Evolutionary conservation across 2,329 filamentous ascomycete genomes (phyloP).

Genomic region (Diplodia sapinea): DNA sequence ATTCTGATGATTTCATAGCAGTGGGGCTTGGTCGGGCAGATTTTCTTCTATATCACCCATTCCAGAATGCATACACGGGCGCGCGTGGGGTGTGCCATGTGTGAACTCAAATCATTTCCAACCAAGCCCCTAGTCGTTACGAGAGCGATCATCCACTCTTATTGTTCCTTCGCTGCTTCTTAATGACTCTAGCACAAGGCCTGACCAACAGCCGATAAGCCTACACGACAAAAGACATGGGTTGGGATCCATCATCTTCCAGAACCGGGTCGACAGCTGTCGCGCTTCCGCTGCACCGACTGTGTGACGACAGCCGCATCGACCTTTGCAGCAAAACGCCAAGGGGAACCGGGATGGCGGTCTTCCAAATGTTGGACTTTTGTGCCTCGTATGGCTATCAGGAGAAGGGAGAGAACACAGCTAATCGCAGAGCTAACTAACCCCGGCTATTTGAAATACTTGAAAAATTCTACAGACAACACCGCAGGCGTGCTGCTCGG

Average conservation of each 20-base stretch:
- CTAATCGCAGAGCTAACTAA: neutral
- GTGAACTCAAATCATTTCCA: neutral
- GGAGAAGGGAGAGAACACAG: neutral
- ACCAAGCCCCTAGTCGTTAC: neutral
- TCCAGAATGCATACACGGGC: neutral
- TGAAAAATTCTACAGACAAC: neutral
- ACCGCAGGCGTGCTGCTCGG: neutral
- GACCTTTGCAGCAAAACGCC: neutral
- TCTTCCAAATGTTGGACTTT: neutral
- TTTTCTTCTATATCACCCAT: neutral
- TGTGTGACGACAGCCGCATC: neutral
- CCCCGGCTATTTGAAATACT: neutral
- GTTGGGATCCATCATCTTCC: neutral
- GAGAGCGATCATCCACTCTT: neutral
- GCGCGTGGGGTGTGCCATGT: neutral
- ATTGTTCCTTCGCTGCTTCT: neutral
- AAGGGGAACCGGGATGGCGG: neutral
- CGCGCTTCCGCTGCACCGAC: neutral
- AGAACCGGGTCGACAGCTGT: neutral
- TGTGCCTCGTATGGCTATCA: neutral
- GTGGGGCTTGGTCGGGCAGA: slow-evolving; percentile 5
- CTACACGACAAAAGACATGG: neutral
- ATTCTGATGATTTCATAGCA: slow-evolving; percentile 5
- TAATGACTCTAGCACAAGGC: neutral
- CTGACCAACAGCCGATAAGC: neutral